Evolutionary conservation across 2,329 filamentous ascomycete species (phyloP), one percentile per base, ranked within the genome.

Genomic region (Anthostomella pinea): DNA sequence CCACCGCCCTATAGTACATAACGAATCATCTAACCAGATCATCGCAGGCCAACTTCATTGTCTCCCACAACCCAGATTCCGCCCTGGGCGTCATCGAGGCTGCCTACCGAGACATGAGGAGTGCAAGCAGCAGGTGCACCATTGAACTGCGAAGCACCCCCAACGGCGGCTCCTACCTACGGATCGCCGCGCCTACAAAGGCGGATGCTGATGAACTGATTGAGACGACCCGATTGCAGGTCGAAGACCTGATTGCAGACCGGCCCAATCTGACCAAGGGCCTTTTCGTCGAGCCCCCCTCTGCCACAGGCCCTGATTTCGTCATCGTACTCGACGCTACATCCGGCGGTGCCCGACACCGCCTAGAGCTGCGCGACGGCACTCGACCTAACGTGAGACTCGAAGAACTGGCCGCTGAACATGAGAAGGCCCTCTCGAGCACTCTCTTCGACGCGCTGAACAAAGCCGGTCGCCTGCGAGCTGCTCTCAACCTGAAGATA

Each of bases 1-100:
- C n/a, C n/a, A n/a, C n/a, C n/a, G n/a, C n/a, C n/a, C n/a, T n/a
- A n/a, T n/a, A n/a, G n/a, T n/a, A n/a, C n/a, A n/a, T n/a, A n/a
- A n/a, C n/a, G 15, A 13, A 3, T 19, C 18, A 9, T 9, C 9
- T 21, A 22, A 31, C n/a, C 2, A 11, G 15, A 7, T 9, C 15
- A 6, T 20, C 13, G 9, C n/a, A 49, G 46, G 41, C 33, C 8
- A 43, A 45, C 18, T 44, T 45, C 22, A 38, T 49, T 14, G 16
- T 47, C 13, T 34, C 40, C 14, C 34, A 44, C 19, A 16, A 19
- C 13, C 37, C 37, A 34, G 51, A 70, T 60, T 1, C 64, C 64
- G n/a, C 66, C 63, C 15, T 66, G 60, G 2, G 69, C 6, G 33
- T 76, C 42, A 68, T 66, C 0, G 72, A 75, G 36, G 61, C 63